Base-by-base conservation (phyloP, 2,329 filamentous ascomycete species). In the Chaetomium sp. region DNA sequence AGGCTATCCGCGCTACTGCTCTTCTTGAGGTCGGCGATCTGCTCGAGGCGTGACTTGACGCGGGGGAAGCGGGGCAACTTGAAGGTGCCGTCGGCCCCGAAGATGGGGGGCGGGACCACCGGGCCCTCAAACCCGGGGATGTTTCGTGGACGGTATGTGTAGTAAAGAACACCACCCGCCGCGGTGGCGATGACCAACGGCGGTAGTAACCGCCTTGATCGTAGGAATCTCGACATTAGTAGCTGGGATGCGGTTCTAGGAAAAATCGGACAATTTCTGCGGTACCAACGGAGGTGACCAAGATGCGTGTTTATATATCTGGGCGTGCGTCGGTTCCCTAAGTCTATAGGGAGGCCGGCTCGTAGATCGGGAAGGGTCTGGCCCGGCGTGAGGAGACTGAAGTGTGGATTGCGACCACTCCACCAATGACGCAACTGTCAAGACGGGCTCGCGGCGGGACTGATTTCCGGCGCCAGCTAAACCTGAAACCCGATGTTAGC, bases 61-160 rank as follows among this genome's bases (percentile, higher is more conserved):
- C 72, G 73, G n/a, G 85, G 85, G 65, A 88, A 88, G 40, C 76
- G 76, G 11, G 85, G 86, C 42, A 86, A 80, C 61, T 74, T 78
- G 69, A 89, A 87, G 53, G 80, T 77, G 60, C 86, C 86, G 61
- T 85, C 84, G 60, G 84, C 79, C 62, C 82, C 83, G 66, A 84
- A 87, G 56, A 83, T 84, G 2, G 86, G 86, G 14, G 86, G 86
- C 38, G 86, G 85, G 1, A 89, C 87, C 3, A 79, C 82, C 4
- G 86, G 80, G 10, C 81, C 80, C 61, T 87, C 84, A 61, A 78
- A 79, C 51, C 87, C 87, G 47, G 86, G 86, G 58, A 90, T 86
- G 68, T 87, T 83, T 65, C 85, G 80, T 10, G 87, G 87, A 40
- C 86, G 82, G 71, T 88, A 87, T 61, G 72, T 71, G 66, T 78